Evolutionary conservation across 169 alveolate genomes (phyloP).

Genomic region (Cryptosporidium andersoni): DNA sequence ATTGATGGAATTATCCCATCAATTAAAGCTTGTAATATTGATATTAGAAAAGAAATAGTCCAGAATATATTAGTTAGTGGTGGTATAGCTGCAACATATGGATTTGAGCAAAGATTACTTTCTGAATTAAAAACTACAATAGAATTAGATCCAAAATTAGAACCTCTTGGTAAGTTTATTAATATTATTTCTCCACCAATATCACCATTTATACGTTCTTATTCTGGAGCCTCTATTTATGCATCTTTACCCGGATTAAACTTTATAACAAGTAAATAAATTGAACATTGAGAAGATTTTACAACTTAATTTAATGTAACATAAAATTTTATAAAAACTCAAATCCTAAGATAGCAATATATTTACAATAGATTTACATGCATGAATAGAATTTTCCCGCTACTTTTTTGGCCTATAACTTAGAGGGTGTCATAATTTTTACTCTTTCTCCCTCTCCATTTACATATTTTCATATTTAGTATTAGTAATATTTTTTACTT

Average conservation of each 20-base stretch:
- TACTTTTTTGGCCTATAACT: too few species aligned
- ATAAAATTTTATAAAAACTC: background rate
- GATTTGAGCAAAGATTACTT: conserved; percentile 43
- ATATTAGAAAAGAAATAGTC: conserved; percentile 34
- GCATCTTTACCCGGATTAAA: background rate
- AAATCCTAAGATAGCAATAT: background rate
- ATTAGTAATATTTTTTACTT: background rate
- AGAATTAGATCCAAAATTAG: conserved; percentile 2
- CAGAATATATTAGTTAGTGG: conserved; percentile 61
- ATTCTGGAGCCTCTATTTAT: conserved; percentile 28
- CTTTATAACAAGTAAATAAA: background rate
- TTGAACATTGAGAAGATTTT: background rate
- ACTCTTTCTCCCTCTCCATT: background rate
- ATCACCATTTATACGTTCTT: conserved; percentile 58
- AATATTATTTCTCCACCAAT: conserved; percentile 54
- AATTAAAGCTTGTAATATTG: conserved; percentile 13
- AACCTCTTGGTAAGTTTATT: conserved; percentile 3
- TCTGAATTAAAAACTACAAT: conserved; percentile 4
- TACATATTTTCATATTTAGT: background rate
- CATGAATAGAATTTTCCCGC: background rate
- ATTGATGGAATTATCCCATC: conserved; percentile 41
- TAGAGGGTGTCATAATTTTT: background rate
- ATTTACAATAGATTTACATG: background rate
- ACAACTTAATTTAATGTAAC: background rate
- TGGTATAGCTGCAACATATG: conserved; percentile 33